A percentile compares a stretch with the other conserved stretches of the same genome.
These are phyloP conservation scores for Stephanodiscus triporus DNA, from an alignment of 108 stramenopile genomes.

Conservation along the genomic window DNA sequence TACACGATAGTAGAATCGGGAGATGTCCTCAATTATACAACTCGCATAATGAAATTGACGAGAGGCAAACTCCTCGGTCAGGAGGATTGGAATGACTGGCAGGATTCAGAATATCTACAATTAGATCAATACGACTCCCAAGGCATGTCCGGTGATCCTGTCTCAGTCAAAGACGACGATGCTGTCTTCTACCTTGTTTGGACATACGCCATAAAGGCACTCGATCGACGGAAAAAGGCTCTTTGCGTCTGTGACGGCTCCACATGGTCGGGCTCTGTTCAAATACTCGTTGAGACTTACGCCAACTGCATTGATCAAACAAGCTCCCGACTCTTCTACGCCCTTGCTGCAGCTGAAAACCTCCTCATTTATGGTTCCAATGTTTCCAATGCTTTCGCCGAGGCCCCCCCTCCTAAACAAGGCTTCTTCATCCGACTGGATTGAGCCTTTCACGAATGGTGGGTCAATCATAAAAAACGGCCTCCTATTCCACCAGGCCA, in stretches of 20 bases:
- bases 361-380: constrained; percentile 28
- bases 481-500: too few relatives aligned
- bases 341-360: constrained; percentile 30
- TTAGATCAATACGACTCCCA: too few relatives aligned
- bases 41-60: background rate
- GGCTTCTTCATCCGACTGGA: too few relatives aligned
- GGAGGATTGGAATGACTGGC: background rate
- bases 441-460: too few relatives aligned
- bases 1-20: background rate
- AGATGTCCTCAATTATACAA: background rate
- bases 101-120: too few relatives aligned
- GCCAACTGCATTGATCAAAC: too few relatives aligned
- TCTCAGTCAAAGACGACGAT: background rate
- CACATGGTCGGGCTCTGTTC: background rate
- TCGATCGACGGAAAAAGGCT: background rate
- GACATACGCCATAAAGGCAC: background rate
- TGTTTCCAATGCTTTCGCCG: constrained; percentile 50
- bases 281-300: constrained; percentile 4
- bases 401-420: too few relatives aligned
- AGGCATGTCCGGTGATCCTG: background rate
- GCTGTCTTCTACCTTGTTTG: background rate
- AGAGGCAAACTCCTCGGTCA: background rate
- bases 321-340: too few relatives aligned
- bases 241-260: too few relatives aligned
- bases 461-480: too few relatives aligned